Conservation (phyloP, 1,284 basidiomycete species). For the Coniferiporia sulphurascens region DNA sequence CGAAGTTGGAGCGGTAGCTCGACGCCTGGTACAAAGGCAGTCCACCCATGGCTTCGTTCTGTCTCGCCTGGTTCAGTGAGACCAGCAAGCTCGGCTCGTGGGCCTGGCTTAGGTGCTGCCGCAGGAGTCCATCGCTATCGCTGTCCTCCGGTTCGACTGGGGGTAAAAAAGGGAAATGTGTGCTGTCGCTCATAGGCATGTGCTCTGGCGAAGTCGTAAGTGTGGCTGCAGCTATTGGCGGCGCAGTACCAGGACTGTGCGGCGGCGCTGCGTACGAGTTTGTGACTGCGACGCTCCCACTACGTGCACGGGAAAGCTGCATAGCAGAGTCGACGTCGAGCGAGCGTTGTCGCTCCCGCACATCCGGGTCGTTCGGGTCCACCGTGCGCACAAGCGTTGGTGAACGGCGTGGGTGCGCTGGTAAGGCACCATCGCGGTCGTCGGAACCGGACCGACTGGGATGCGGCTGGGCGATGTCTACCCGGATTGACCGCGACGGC, state of each 20-base stretch:
- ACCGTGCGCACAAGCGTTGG: slow-evolving; percentile 58
- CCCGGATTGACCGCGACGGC: slow-evolving; percentile 11
- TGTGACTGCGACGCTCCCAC: slow-evolving; percentile 46
- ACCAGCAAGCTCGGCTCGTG: slow-evolving; percentile 20
- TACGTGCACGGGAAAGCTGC: slow-evolving; percentile 70
- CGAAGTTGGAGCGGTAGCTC: slow-evolving; percentile 48
- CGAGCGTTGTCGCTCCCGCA: slow-evolving; percentile 72
- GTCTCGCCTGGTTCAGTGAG: slow-evolving; percentile 6
- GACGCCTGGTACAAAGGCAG: slow-evolving; percentile 59
- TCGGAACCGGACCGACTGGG: slow-evolving; percentile 27
- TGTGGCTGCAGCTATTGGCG: not conserved
- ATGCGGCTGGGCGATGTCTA: slow-evolving; percentile 31
- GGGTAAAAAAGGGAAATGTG: slow-evolving; percentile 8
- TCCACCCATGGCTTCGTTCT: slow-evolving; percentile 36
- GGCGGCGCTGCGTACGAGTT: not conserved
- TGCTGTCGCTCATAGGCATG: not conserved
- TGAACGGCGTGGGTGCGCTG: slow-evolving; percentile 48
- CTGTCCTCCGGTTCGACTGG: not conserved
- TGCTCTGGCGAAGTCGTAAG: not conserved
- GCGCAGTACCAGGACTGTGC: not conserved
- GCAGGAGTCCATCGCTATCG: not conserved
- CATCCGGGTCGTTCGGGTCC: slow-evolving; percentile 65
- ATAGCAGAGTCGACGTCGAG: slow-evolving; percentile 85
- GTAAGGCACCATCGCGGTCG: slow-evolving; percentile 38
- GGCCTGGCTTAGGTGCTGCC: slow-evolving; percentile 16